Conservation (phyloP, 1,139 yeast genomes). For the Geotrichum reessii region DNA sequence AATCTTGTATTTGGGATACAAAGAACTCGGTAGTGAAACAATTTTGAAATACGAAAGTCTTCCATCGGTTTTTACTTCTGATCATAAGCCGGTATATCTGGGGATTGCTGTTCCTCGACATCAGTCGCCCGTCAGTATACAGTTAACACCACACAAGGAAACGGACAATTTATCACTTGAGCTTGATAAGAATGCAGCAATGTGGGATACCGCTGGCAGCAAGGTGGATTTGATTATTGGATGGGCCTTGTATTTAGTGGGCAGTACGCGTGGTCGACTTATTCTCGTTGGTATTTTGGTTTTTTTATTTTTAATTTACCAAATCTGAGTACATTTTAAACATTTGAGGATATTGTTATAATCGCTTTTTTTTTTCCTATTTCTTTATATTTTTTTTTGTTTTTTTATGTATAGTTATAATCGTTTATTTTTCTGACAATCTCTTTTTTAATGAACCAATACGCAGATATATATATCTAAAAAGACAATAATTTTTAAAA, state of each 20-base stretch:
- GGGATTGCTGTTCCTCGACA: conserved; percentile 41
- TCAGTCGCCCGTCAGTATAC: conserved; percentile 38
- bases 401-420: too few species aligned
- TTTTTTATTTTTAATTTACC: not conserved
- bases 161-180: conserved; percentile 5
- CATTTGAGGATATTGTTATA: conserved; percentile 1
- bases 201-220: conserved; percentile 6
- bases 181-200: conserved; percentile 3
- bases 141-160: not conserved
- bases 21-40: conserved; percentile 18
- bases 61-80: conserved; percentile 41
- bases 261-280: conserved; percentile 19
- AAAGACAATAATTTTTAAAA: too few species aligned
- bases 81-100: conserved; percentile 46
- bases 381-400: not conserved
- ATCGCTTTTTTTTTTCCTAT: not conserved
- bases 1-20: conserved; percentile 53
- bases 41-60: conserved; percentile 42
- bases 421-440: too few species aligned
- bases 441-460: too few species aligned
- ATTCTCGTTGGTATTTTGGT: not conserved
- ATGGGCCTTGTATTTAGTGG: conserved; percentile 17
- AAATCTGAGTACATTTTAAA: conserved; percentile 1
- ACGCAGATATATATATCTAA: too few species aligned
- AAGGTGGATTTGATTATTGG: conserved; percentile 5